These are phyloP conservation scores for Mycena metata DNA, from an alignment of 768 basidiomycete genomes.

Conservation along the genomic window DNA sequence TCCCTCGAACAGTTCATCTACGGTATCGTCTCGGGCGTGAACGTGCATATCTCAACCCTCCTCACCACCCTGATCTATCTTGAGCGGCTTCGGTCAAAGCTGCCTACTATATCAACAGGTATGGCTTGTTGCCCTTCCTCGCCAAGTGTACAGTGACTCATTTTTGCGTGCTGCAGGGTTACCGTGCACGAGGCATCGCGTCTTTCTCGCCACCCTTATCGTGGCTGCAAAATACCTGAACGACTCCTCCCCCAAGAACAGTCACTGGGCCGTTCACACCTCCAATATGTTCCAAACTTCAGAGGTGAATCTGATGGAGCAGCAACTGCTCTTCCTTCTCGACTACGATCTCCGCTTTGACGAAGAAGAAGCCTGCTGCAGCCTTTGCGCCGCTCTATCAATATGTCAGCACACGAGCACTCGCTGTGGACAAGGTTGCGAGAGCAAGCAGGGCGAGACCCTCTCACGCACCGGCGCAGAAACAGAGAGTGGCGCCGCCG, in stretches of 20 bases:
- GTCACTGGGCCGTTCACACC: slow-evolving; percentile 90
- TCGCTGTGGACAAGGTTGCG: slow-evolving; percentile 67
- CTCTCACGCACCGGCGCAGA: slow-evolving; percentile 58
- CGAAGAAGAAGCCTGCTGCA: slow-evolving; percentile 81
- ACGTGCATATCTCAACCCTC: slow-evolving; percentile 92
- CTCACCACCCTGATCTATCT: slow-evolving; percentile 94
- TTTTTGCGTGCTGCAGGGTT: slow-evolving; percentile 63
- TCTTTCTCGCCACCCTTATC: slow-evolving; percentile 96
- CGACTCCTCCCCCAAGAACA: slow-evolving; percentile 95
- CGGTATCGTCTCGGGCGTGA: slow-evolving; percentile 82
- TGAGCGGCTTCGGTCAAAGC: slow-evolving; percentile 83
- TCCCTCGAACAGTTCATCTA: slow-evolving; percentile 88
- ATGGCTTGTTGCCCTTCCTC: slow-evolving; percentile 42
- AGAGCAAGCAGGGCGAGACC: slow-evolving; percentile 60
- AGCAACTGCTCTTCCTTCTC: slow-evolving; percentile 91
- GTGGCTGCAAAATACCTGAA: slow-evolving; percentile 98
- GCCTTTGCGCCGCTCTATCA: slow-evolving; percentile 76
- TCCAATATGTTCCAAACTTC: slow-evolving; percentile 74
- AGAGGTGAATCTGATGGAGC: slow-evolving; percentile 97
- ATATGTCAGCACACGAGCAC: slow-evolving; percentile 59
- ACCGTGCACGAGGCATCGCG: slow-evolving; percentile 93
- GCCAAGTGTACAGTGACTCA: not conserved
- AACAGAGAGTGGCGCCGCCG: slow-evolving; percentile 53
- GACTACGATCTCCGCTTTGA: slow-evolving; percentile 94
- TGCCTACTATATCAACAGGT: slow-evolving; percentile 91